These are phyloP conservation scores for Podila epigama DNA, from an alignment of 192 early-diverging fungal genomes.

Conservation along the genomic window DNA sequence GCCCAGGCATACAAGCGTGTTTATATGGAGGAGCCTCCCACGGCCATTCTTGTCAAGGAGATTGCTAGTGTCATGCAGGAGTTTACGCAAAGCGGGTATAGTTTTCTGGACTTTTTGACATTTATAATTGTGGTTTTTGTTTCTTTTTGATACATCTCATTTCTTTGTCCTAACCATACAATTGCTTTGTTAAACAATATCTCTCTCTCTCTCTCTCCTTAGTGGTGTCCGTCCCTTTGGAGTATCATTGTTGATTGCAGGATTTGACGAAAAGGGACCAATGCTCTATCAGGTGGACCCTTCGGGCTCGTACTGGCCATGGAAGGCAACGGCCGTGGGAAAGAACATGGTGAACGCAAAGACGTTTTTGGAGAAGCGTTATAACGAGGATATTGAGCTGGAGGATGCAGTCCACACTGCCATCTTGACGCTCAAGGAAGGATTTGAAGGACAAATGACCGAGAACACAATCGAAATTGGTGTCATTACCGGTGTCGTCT, in stretches of 20 bases:
- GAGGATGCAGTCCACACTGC: slow-evolving; percentile 99
- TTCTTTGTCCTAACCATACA: background rate
- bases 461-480: slow-evolving; percentile 96
- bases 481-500: slow-evolving; percentile 71
- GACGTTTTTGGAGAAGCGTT: slow-evolving; percentile 98
- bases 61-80: slow-evolving; percentile 98
- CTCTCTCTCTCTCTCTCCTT: background rate
- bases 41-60: slow-evolving; percentile 94
- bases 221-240: slow-evolving; percentile 99
- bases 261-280: slow-evolving; percentile 91
- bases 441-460: slow-evolving; percentile 99
- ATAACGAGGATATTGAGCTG: slow-evolving; percentile 92
- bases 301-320: slow-evolving; percentile 97
- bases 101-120: no score
- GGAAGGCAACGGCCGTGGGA: slow-evolving; percentile 99
- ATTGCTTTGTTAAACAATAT: background rate
- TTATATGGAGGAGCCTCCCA: slow-evolving; percentile 96
- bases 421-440: slow-evolving; percentile 99
- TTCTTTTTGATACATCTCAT: background rate
- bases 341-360: slow-evolving; percentile 99
- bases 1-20: slow-evolving; percentile 95
- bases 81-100: slow-evolving; percentile 96
- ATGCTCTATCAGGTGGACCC: slow-evolving; percentile 99
- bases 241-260: slow-evolving; percentile 95
- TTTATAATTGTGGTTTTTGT: no score